These are phyloP conservation scores for Aspergillus calidoustus DNA, from an alignment of 2,329 filamentous ascomycete genomes.

Conservation along the genomic window DNA sequence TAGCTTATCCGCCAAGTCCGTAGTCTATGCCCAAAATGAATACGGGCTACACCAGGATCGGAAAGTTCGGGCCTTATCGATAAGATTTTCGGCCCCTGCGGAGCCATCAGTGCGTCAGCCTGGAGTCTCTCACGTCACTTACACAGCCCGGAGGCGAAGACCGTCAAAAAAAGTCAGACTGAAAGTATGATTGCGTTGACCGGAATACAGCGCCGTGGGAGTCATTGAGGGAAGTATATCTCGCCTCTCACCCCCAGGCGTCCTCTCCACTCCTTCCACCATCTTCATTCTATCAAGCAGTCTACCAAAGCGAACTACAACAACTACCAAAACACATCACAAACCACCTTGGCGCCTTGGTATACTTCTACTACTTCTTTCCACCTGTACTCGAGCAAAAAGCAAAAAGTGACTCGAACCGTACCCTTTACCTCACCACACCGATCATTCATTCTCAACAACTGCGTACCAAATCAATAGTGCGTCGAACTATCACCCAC, in stretches of 20 bases:
- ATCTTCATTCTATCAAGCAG: neutral
- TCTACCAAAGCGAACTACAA: neutral
- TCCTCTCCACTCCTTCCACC: neutral
- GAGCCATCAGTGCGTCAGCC: conserved; percentile 33
- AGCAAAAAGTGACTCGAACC: neutral
- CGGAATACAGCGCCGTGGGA: neutral
- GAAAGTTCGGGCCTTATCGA: conserved; percentile 24
- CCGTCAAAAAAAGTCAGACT: neutral
- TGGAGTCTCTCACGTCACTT: conserved; percentile 30
- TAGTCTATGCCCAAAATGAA: conserved; percentile 17
- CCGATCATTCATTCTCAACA: conserved; percentile 13
- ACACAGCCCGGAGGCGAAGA: conserved; percentile 10
- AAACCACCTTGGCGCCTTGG: neutral
- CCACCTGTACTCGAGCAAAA: neutral
- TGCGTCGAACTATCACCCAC: conserved; percentile 20
- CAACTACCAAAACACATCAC: neutral
- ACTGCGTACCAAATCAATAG: conserved; percentile 26
- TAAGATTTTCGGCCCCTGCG: conserved; percentile 25
- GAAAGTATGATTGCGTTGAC: neutral
- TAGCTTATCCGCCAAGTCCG: conserved; percentile 22
- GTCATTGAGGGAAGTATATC: neutral
- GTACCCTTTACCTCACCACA: neutral
- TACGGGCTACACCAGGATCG: conserved; percentile 11
- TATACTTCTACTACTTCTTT: neutral
- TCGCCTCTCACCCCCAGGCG: neutral